Evolutionary conservation across 495 filamentous ascomycete species (phyloP), one percentile per base, ranked within the genome.

Genomic region (Lentithecium fluviatile): DNA sequence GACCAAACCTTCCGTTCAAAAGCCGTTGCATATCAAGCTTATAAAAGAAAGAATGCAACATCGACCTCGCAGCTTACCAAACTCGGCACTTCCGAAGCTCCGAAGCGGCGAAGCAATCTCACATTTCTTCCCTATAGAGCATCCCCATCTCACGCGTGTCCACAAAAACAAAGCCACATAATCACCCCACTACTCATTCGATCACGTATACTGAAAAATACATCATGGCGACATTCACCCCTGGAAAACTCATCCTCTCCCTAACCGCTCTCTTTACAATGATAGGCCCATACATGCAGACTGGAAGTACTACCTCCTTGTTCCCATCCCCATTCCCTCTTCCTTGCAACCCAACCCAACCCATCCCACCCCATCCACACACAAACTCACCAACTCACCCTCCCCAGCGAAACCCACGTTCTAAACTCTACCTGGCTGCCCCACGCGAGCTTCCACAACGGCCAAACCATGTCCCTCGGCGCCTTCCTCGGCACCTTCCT

Each of bases 381-480:
- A 13, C 20, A 21, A 37, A 24, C 29, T 43, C 2, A 13, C 29
- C 13, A 21, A 12, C 29, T 37, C 15, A 19, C 45, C 53, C 52
- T 49, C 52, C 61, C 15, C 45, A 64, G 60, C 59, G 25, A 58
- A 20, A 71, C 70, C 0, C 71, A 70, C 48, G 62, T 74, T 60
- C 58, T 58, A 54, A 74, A 74, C 61, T 65, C 67, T 17, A 45
- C 38, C 52, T 71, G 70, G 70, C 69, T 64, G 11, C 66, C 68
- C 34, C 70, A 73, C 55, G 70, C 67, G n/a, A 58, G 67, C 47
- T 71, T 71, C 63, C 69, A 74, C 64, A 70, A 72, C 51, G 70
- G 65, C 1, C 71, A 72, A 55, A 74, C 70, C 29, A 74, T 69
- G 69, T 38, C 15, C 19, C 34, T 62, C 7, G 68, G 68, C 21